Base-by-base conservation (phyloP, 1,284 basidiomycete species). In the Apiotrichum sp. region DNA sequence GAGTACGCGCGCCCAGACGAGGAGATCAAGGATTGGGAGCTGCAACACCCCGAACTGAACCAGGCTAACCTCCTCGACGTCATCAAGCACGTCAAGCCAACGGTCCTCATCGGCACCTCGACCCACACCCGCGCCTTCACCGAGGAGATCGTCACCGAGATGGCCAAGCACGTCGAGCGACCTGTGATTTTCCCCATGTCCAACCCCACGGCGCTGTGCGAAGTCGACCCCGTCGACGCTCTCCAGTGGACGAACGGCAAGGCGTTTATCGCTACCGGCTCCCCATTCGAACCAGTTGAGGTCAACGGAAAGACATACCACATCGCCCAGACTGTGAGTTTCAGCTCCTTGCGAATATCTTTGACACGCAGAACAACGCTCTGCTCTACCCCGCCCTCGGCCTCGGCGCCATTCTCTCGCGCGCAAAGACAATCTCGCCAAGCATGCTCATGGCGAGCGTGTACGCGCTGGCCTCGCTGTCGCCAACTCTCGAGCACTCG, bases 141-240 rank as follows among this genome's bases (percentile, higher is more conserved):
- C 36, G 84, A 91, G 74, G 83, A 86, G 52, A 79, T 93, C 43
- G 64, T 78, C 54, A 61, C 78, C 61, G 83, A 85, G 57, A 90
- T 92, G 88, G 81, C 82, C 39, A 79, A 80, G 62, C 78, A 81
- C 56, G 82, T 82, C 44, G 86, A 87, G 51, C 77, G 86, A 53
- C 89, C 89, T 0, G 86, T 92, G 70, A 89, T 92, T 63, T 51
- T 92, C 67, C 88, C 89, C 10, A 79, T 92, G 64, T 87, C 85
- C 50, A 93, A 93, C 74, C 89, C 89, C 5, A 89, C 85, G 61
- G 75, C 79, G 36, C 78, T 91, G 52, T 84, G 84, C 46, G 89
- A 91, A 72, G 86, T 87, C 2, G 81, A 84, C 58, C 89, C 88
- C 40, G 40, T 45, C 43, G 82, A 73, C 55, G 61, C 61, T 4